Evolutionary conservation across 2,329 filamentous ascomycete genomes (phyloP), one percentile per base, ranked within the genome.

Genomic region (Fusarium torulosum): DNA sequence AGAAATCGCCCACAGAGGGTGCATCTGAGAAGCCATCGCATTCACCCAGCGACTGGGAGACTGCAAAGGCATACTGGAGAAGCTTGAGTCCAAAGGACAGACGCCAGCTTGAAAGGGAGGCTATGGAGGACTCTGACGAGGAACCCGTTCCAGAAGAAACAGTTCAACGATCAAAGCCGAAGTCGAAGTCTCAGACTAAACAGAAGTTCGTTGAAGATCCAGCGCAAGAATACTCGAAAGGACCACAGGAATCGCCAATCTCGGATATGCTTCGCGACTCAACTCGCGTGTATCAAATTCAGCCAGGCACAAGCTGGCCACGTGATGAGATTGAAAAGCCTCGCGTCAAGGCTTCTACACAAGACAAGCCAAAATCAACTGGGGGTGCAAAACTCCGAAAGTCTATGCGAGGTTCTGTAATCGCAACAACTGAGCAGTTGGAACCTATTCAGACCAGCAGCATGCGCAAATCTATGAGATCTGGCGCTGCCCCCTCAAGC

Each of bases 51-150:
- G 86, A 90, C 54, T 93, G 91, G 91, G 87, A 89, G 63, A 83
- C 86, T 53, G 86, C 89, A 17, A 91, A 90, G 71, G 81, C 86
- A 0, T 92, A 90, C 71, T 93, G 91, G 91, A 88, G 85, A 63
- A 86, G 86, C 51, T 77, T 93, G 8, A 89, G 85, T 9, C 81
- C 83, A 3, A 85, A 90, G 31, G 87, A 89, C 72, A 86, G 89
- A 42, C 85, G 85, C 8, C 85, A 89, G 72, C 82, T 90, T 31
- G 87, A 90, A 72, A 80, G 78, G 6, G 87, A 89, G 59, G 85
- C 85, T 3, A 75, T 84, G 46, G 83, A 87, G 57, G 83, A 87
- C 44, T 84, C 82, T 3, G 85, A 79, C 11, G 78, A 81, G 8
- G 84, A 86, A 31, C 80, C 78, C 3, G 81, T 71, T 72, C 63